Evolutionary conservation across 2,329 filamentous ascomycete species (phyloP).

Genomic region (Aplosporella prunicola): DNA sequence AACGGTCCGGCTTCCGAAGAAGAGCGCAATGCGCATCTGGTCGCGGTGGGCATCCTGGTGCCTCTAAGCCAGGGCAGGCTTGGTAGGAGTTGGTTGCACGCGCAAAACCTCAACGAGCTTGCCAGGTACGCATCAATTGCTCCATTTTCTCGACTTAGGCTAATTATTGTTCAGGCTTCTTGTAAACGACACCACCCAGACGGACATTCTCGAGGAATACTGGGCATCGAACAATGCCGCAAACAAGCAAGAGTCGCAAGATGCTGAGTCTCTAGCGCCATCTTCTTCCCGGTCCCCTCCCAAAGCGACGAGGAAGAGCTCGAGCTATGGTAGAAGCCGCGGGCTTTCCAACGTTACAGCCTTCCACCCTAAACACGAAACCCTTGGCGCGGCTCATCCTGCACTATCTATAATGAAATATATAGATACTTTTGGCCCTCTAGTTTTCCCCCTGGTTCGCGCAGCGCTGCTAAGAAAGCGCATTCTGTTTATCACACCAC

Average conservation of each 20-base stretch:
- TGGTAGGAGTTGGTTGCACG: constrained; percentile 83
- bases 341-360: constrained; percentile 45
- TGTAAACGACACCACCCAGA: constrained; percentile 55
- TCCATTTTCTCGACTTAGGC: background rate
- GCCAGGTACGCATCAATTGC: constrained; percentile 51
- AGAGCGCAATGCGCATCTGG: constrained; percentile 81
- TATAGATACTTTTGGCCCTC: constrained; percentile 74
- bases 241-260: constrained; percentile 1
- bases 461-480: constrained; percentile 78
- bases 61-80: constrained; percentile 76
- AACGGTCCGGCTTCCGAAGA: constrained; percentile 71
- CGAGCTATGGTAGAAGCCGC: constrained; percentile 20
- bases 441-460: constrained; percentile 85
- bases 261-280: constrained; percentile 2
- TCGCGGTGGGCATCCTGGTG: constrained; percentile 82
- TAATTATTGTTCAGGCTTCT: constrained; percentile 36
- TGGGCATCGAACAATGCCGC: constrained; percentile 53
- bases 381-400: constrained; percentile 70
- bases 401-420: constrained; percentile 72
- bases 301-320: constrained; percentile 12
- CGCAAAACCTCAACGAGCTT: constrained; percentile 62
- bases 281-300: constrained; percentile 9
- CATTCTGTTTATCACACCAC: constrained; percentile 76
- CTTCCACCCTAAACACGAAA: constrained; percentile 51
- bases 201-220: constrained; percentile 61